Base-by-base conservation (phyloP, 176 grass and related monocot species). In the Hsuehochloa calcarea region DNA sequence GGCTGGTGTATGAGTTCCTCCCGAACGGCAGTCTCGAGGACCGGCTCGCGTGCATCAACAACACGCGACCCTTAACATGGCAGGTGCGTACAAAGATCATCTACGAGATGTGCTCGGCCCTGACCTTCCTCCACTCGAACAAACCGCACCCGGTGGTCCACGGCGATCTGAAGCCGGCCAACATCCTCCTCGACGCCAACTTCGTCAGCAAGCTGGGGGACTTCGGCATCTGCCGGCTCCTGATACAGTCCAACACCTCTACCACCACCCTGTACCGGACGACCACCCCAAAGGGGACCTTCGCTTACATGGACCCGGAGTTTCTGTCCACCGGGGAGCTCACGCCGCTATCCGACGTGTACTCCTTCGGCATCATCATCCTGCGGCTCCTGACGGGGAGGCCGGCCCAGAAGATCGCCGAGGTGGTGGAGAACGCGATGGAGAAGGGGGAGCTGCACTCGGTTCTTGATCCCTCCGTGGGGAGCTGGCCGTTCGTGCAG, bases 1-100 rank as follows among this genome's bases (percentile, higher is more conserved):
- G 65, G 3, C 66, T 97, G 43, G 73, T 97, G 39, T 97, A 90
- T 2, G 92, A 97, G 83, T 93, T 82, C 59, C 92, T 97, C 56
- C 92, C 95, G 19, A 94, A 94, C 16, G 92, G 95, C 55, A 97
- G 87, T 56, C 87, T 97, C 5, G 87, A 97, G 58, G 90, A 94
- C 13, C 70, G 70, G 15, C 87, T 97, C 1, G 27, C 74, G 4
- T 73, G 78, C 46, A 74, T 25, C 15, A 69, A 85, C 41, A 85
- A 69, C 44, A 93, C 73, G n/a, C 75, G 75, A 26, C 85, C 95
- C 4, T 46, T 97, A 39, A 68, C 91, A 37, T 95, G 95, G 95
- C 85, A 93, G 72, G 76, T 72, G 51, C 91, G 89, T 22, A 93
- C 72, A 6, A 78, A 87, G 43, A 92, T 97, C 68, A 88, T 93